A percentile compares a stretch with the other conserved stretches of the same genome.
These are phyloP conservation scores for Elongisporangium senticosum DNA, from an alignment of 352 stramenopile genomes.

Conservation along the genomic window DNA sequence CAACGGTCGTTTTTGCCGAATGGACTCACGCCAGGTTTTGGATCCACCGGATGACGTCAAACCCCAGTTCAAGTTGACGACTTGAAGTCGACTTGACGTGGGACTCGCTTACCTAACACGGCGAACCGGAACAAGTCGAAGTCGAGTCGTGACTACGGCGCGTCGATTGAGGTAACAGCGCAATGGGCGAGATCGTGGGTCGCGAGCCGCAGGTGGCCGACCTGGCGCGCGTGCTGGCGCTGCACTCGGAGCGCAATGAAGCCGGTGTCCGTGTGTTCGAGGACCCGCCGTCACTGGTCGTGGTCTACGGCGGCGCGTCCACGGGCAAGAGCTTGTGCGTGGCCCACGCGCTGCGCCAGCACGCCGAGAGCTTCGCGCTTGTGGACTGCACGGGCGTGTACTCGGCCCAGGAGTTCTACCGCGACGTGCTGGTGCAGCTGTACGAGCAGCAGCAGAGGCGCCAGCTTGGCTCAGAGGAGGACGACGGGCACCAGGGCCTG, in stretches of 20 bases:
- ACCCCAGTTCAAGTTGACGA: background rate
- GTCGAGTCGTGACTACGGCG: background rate
- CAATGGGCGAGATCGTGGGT: conserved; percentile 28
- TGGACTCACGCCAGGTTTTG: background rate
- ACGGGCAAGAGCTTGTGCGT: conserved; percentile 74
- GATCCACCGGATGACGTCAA: background rate
- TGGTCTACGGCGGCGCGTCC: conserved; percentile 69
- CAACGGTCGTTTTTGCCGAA: background rate
- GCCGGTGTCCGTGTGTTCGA: conserved; percentile 18
- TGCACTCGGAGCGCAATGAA: conserved; percentile 15
- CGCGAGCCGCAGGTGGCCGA: conserved; percentile 46
- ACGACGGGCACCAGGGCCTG: conserved; percentile 6
- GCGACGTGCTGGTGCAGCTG: conserved; percentile 63
- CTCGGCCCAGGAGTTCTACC: conserved; percentile 60
- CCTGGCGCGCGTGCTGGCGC: conserved; percentile 36
- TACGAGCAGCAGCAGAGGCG: conserved; percentile 14
- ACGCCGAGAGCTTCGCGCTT: conserved; percentile 35
- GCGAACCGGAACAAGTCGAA: background rate
- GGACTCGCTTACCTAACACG: background rate
- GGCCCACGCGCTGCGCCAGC: conserved; percentile 24
- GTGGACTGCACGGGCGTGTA: conserved; percentile 73
- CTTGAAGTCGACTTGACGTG: background rate
- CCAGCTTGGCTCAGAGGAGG: conserved; percentile 6
- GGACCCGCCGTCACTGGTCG: conserved; percentile 46
- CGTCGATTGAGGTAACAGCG: background rate